Conservation (phyloP, 2,329 filamentous ascomycete genomes). For the Aspergillus quadrilineatus region DNA sequence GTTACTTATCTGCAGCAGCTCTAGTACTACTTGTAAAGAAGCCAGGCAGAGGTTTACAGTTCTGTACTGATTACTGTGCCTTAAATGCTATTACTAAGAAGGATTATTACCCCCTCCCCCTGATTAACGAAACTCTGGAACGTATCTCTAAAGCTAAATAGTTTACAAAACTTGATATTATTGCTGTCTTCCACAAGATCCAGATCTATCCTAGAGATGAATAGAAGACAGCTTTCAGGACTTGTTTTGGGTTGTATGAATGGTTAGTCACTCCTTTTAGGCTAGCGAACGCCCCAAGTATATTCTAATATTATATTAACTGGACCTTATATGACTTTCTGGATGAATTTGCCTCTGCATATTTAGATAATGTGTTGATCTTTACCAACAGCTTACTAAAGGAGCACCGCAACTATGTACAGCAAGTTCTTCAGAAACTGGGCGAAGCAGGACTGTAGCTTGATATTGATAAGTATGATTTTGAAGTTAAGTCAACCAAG, state of each 20-base stretch:
- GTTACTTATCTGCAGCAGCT: not conserved
- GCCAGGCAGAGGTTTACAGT: not conserved
- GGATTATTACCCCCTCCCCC: not conserved
- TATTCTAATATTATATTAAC: constrained; percentile 21
- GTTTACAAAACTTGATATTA: not conserved
- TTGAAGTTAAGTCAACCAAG: not conserved
- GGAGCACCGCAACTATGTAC: not conserved
- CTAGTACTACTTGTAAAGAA: not conserved
- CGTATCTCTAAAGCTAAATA: not conserved
- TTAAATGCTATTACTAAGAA: not conserved
- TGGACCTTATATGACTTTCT: constrained; percentile 8
- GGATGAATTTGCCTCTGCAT: constrained; percentile 10
- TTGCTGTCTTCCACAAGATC: not conserved
- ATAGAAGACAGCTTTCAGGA: constrained; percentile 16
- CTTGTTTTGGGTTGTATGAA: constrained; percentile 26
- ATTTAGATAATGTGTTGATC: constrained; percentile 22
- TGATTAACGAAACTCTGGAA: not conserved
- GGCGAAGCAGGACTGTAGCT: not conserved
- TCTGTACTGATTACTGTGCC: not conserved
- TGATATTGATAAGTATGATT: not conserved
- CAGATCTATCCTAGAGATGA: not conserved
- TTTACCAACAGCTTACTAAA: not conserved
- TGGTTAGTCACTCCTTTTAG: constrained; percentile 32
- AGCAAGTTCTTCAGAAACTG: not conserved
- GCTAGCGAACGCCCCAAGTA: constrained; percentile 15